Evolutionary conservation across 805 yeast genomes (phyloP).

Genomic region (Tetrapisispora iriomotensis): DNA sequence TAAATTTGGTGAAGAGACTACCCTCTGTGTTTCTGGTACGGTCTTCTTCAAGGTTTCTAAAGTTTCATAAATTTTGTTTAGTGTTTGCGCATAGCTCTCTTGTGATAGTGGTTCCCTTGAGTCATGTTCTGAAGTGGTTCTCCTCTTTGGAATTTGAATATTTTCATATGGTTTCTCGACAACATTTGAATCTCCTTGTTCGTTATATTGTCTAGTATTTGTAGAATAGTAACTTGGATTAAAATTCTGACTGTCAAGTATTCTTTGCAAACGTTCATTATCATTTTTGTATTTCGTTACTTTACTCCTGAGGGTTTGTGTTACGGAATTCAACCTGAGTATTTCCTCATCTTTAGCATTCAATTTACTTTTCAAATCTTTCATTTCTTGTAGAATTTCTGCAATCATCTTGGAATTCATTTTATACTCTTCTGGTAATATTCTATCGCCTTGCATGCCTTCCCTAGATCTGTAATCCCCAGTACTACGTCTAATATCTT

Average conservation of each 20-base stretch:
- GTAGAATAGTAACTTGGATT: background rate
- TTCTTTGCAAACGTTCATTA: slow-evolving; percentile 1
- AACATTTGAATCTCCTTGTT: background rate
- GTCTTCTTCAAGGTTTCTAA: background rate
- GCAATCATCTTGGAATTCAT: slow-evolving; percentile 32
- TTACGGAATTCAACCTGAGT: slow-evolving; percentile 25
- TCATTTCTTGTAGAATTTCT: slow-evolving; percentile 30
- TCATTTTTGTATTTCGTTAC: slow-evolving; percentile 26
- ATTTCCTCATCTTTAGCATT: slow-evolving; percentile 20
- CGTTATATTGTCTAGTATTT: background rate
- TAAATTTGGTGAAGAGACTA: background rate
- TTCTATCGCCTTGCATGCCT: slow-evolving; percentile 9
- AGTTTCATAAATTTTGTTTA: slow-evolving; percentile 2
- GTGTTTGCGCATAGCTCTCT: background rate
- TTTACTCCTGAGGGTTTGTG: slow-evolving; percentile 29
- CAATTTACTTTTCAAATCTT: slow-evolving; percentile 26
- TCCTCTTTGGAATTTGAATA: slow-evolving; percentile 19
- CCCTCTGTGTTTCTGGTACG: background rate
- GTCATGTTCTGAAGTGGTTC: slow-evolving; percentile 3
- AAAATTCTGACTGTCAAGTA: background rate
- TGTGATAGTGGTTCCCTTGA: background rate
- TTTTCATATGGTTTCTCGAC: slow-evolving; percentile 7
- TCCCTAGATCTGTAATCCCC: background rate
- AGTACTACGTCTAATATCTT: background rate
- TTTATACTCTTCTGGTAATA: slow-evolving; percentile 29